Base-by-base conservation (phyloP, 306 rosid species). In the Sindora glabra region DNA sequence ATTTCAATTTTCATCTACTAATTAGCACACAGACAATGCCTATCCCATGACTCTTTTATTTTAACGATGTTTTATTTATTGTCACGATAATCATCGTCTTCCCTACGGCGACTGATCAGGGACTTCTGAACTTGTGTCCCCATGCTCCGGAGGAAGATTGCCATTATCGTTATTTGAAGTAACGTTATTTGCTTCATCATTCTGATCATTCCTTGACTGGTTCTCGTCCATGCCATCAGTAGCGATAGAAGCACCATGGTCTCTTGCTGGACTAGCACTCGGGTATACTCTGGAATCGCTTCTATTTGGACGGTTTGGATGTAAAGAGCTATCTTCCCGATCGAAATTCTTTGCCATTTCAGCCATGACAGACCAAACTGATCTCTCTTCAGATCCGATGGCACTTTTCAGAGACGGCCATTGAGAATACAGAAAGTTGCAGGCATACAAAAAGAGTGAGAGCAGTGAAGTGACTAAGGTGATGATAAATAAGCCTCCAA, bases 401-500 rank as follows among this genome's bases (percentile, higher is more conserved):
- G 16, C n/a, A n/a, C n/a, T 24, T 26, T 49, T 57, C 37, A 59
- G 22, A 22, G 65, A 14, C 9, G 50, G 47, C 73, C 69, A 18
- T 0, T 69, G 49, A 0, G 37, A 16, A 18, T 15, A 17, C 7
- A 27, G 18, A 40, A 53, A 70, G 7, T 18, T 44, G 5, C 32
- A 48, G 49, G 60, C 13, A 67, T 45, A 40, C 10, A 52, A 25
- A 5, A 29, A 6, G 48, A 61, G 52, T 8, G 73, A 60, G 1
- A 38, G 17, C 16, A 68, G 2, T 2, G 74, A 65, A 2, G 61
- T 21, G 1, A 54, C 45, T 9, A 44, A 50, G 8, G 68, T 47
- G 3, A 79, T 51, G 10, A 79, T 53, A 64, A 75, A 79, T 17
- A 75, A 76, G 8, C 85, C 79, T 1, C 57, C 71, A 12, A 79